Conservation (phyloP, 2,329 filamentous ascomycete genomes). For the Cercospora berteroae region DNA sequence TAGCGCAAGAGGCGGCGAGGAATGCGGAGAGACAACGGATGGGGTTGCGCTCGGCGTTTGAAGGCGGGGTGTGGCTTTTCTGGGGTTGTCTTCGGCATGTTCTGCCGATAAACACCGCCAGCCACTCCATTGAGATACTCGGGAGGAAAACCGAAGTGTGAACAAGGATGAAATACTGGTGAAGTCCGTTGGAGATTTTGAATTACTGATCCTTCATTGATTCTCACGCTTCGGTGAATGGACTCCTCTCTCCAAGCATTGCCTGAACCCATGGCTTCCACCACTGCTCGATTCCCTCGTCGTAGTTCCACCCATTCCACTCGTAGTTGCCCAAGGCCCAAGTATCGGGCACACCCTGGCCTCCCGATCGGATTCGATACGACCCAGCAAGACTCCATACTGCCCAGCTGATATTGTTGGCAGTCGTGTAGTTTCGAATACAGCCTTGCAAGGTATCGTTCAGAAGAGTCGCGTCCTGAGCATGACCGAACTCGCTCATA, state of each 20-base stretch:
- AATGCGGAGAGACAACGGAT: not conserved
- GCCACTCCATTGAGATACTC: not conserved
- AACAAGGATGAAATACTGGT: not conserved
- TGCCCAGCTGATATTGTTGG: constrained; percentile 50
- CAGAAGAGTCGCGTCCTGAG: constrained; percentile 43
- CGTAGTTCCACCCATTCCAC: constrained; percentile 50
- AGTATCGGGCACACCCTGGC: constrained; percentile 48
- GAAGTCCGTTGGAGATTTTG: not conserved
- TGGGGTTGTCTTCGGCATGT: not conserved
- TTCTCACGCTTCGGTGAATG: not conserved
- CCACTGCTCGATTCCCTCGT: constrained; percentile 47
- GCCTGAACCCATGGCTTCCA: constrained; percentile 52
- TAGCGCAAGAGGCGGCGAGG: not conserved
- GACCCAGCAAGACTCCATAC: constrained; percentile 52
- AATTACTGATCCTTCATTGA: not conserved
- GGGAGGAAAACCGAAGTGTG: not conserved
- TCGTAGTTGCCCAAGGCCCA: constrained; percentile 52
- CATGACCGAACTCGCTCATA: constrained; percentile 40
- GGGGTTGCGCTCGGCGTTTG: constrained; percentile 1
- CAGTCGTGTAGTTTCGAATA: constrained; percentile 46
- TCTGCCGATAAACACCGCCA: not conserved
- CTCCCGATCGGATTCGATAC: constrained; percentile 48
- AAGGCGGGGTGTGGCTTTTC: not conserved
- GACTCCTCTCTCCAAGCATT: constrained; percentile 4
- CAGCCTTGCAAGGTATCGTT: constrained; percentile 50